A percentile compares a stretch with the other conserved stretches of the same genome.
Evolutionary conservation across 1,139 yeast species (phyloP).

Genomic region (Lodderomyces elongisporus): DNA sequence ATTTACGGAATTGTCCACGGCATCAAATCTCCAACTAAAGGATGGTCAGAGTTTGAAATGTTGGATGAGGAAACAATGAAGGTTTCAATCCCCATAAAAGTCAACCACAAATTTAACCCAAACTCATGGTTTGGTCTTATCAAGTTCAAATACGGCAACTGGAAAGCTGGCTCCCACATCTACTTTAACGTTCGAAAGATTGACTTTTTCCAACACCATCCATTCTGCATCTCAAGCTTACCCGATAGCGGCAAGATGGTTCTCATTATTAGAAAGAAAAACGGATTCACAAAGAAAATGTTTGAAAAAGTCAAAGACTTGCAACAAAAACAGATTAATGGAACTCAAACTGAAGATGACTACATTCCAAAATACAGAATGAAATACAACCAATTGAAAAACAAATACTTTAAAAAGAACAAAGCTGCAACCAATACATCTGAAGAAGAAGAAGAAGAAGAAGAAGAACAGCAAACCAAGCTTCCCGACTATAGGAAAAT

Average conservation of each 20-base stretch:
- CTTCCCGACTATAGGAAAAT: constrained; percentile 9
- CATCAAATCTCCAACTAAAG: constrained; percentile 35
- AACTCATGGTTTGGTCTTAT: constrained; percentile 26
- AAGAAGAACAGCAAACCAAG: constrained; percentile 1
- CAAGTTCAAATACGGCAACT: constrained; percentile 35
- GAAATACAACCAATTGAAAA: not conserved
- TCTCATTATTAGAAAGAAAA: constrained; percentile 34
- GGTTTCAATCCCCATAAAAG: constrained; percentile 31
- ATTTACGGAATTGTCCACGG: constrained; percentile 29
- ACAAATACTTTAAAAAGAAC: not conserved
- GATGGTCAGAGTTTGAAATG: constrained; percentile 33
- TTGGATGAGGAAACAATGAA: constrained; percentile 40
- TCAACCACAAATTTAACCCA: constrained; percentile 15
- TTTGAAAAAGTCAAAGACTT: constrained; percentile 16
- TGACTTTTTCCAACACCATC: constrained; percentile 39
- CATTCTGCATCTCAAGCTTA: constrained; percentile 42
- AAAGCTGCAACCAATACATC: not conserved
- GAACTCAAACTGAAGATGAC: constrained; percentile 8
- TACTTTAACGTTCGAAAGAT: constrained; percentile 37
- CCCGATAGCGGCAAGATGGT: constrained; percentile 35
- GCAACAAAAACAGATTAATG: constrained; percentile 13
- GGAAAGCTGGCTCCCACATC: constrained; percentile 49
- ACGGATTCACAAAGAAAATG: constrained; percentile 42
- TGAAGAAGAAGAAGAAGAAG: not conserved
- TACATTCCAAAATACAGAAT: constrained; percentile 4